These are phyloP conservation scores for Sporothrix dimorphospora DNA, from an alignment of 2,329 filamentous ascomycete genomes.

Conservation along the genomic window DNA sequence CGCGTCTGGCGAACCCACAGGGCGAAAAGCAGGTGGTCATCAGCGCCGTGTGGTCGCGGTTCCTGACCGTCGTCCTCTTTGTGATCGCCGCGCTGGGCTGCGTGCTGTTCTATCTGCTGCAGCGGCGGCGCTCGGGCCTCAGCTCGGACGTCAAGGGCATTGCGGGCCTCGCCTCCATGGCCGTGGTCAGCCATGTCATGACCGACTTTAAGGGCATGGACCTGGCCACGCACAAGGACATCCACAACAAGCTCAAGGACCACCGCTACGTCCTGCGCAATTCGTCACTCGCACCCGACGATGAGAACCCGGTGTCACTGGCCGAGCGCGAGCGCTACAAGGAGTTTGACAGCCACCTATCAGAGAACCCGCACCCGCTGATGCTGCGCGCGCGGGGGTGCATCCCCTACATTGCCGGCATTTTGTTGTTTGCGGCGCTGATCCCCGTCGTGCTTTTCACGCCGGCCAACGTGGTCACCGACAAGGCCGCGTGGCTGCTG, in stretches of 20 bases:
- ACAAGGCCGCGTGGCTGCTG: slow-evolving; percentile 66
- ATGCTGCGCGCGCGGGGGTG: slow-evolving; percentile 66
- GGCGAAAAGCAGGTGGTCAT: slow-evolving; percentile 59
- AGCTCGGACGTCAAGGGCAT: slow-evolving; percentile 72
- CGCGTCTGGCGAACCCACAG: slow-evolving; percentile 48
- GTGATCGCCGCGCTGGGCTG: slow-evolving; percentile 62
- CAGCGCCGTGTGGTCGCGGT: slow-evolving; percentile 61
- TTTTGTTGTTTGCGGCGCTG: slow-evolving; percentile 59
- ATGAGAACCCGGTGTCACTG: slow-evolving; percentile 49
- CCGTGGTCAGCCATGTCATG: slow-evolving; percentile 71
- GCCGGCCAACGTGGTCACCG: slow-evolving; percentile 56
- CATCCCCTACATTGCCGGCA: slow-evolving; percentile 61
- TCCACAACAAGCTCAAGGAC: slow-evolving; percentile 68
- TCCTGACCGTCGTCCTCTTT: slow-evolving; percentile 59
- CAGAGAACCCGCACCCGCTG: slow-evolving; percentile 67
- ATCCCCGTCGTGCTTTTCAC: slow-evolving; percentile 67
- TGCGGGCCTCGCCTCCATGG: slow-evolving; percentile 74
- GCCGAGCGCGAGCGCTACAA: slow-evolving; percentile 50
- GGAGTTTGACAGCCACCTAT: slow-evolving; percentile 49
- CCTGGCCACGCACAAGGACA: slow-evolving; percentile 65
- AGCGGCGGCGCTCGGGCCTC: slow-evolving; percentile 66
- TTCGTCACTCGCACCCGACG: slow-evolving; percentile 69
- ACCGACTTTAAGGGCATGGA: slow-evolving; percentile 76
- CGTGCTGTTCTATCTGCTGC: slow-evolving; percentile 63
- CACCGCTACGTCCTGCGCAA: slow-evolving; percentile 71